Base-by-base conservation (phyloP, 345 rosid genomes). In the Leavenworthia alabamica region DNA sequence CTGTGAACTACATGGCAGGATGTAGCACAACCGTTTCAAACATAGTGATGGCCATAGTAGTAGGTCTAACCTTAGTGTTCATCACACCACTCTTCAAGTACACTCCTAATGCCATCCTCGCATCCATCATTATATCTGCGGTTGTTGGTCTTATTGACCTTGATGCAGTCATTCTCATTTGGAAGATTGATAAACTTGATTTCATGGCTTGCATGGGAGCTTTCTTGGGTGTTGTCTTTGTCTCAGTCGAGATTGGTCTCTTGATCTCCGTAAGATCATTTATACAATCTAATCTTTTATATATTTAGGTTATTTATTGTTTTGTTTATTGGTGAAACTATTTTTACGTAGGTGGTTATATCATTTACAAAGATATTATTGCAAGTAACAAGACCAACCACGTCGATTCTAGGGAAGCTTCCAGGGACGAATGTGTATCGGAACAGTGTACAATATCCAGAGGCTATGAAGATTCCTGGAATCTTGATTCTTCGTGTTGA, bases 1-100 rank as follows among this genome's bases (percentile, higher is more conserved):
- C 96, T 2, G 96, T 90, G 22, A 90, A 90, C 48, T 83, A 36
- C 76, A 87, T 85, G 96, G 80, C 97, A 0, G 97, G 97, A 28
- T 86, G 90, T 73, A 51, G 80, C 0, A 90, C 96, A 0, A 84
- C 89, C 0, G 86, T 81, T 19, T 90, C 94, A 44, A 90, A 90
- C 75, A 85, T 87, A 19, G 76, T 90, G 17, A 90, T 90, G 96
- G 80, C 97, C 3, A 15, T 70, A 6, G 83, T 80, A 12, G 94
- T 90, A 8, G 63, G 85, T 15, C 68, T 88, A 13, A 85, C 93
- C 0, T 66, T 88, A 68, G 12, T 2, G 37, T 70, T 88, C 67
- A 67, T 88, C 56, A 88, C 88, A 8, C 93, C 90, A 3, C 70
- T 88, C 16, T 88, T 88, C 50, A 74, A 86, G 62, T 86, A 88